Evolutionary conservation across 2,329 filamentous ascomycete species (phyloP).

Genomic region (Pseudonectria foliicola): DNA sequence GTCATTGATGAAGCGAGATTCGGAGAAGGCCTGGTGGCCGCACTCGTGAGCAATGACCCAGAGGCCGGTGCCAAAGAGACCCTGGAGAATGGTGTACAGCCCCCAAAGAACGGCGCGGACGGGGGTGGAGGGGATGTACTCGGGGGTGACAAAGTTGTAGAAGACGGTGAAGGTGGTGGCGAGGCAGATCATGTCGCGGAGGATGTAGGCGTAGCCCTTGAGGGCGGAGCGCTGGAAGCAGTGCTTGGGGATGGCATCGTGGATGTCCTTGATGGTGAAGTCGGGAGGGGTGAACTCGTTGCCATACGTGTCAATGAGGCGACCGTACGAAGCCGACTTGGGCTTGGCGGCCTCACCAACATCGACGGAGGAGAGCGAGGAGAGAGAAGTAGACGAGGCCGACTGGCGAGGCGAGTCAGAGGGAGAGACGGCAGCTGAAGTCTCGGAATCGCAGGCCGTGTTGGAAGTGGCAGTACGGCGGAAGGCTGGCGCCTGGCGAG

Average conservation of each 20-base stretch:
- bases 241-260: conserved; percentile 94
- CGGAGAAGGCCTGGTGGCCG: conserved; percentile 91
- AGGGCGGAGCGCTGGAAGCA: conserved; percentile 84
- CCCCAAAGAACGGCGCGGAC: conserved; percentile 59
- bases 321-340: conserved; percentile 39
- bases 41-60: conserved; percentile 99
- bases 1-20: conserved; percentile 87
- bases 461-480: conserved; percentile 43
- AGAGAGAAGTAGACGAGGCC: conserved; percentile 84
- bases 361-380: conserved; percentile 69
- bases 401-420: conserved; percentile 53
- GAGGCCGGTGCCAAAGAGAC: conserved; percentile 84
- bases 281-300: conserved; percentile 91
- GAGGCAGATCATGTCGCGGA: conserved; percentile 68
- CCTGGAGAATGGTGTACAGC: conserved; percentile 72
- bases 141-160: conserved; percentile 83
- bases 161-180: conserved; percentile 76
- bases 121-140: conserved; percentile 65
- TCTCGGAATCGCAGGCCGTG: conserved; percentile 43
- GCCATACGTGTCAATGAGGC: conserved; percentile 85
- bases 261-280: conserved; percentile 96
- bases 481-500: conserved; percentile 35
- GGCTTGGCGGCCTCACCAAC: conserved; percentile 31
- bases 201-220: conserved; percentile 73
- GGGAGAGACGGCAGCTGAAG: conserved; percentile 51